Base-by-base conservation (phyloP, 2,329 filamentous ascomycete species). In the Pyricularia sp. region DNA sequence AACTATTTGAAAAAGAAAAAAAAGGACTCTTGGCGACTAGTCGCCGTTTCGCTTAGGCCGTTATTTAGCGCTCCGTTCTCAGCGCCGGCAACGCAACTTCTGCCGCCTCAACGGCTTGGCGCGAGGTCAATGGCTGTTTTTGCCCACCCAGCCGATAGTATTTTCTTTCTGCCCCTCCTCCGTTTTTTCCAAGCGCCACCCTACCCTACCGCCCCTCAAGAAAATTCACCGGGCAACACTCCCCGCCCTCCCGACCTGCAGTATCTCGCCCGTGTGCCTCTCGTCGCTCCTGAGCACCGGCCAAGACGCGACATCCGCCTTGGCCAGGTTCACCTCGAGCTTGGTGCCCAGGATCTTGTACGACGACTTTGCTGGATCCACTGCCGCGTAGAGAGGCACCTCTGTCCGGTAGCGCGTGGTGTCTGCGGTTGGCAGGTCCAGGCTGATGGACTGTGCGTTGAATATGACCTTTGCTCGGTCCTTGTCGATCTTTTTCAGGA, bases 401-500 rank as follows among this genome's bases (percentile, higher is more conserved):
- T 82, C 82, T 53, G 86, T 82, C 71, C 82, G 85, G 77, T 92
- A 97, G 65, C 90, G 85, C 82, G 96, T 97, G 66, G 85, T 81
- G 73, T 97, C 93, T 35, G 84, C 85, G 9, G 94, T 99, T n/a
- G 84, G 86, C 53, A 99, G 82, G 73, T 99, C 91, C 59, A 99
- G 82, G 12, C 83, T 81, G 63, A 97, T 77, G 61, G 84, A 79
- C 62, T 82, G 79, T 2, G 83, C 72, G 44, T 79, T 75, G 74
- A 97, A 93, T 28, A 83, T 79, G 60, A 97, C 83, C 69, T 84
- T 88, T 63, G 91, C 89, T 30, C 79, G 83, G 28, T 88, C 83
- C 77, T 93, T 96, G 78, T 93, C 86, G 71, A 99, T 96, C 79
- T 97, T 97, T 81, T 97, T 99, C 65, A 97, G 82, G 78, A 96